Evolutionary conservation across 345 rosid genomes (phyloP).

Genomic region (Trapa incisa): DNA sequence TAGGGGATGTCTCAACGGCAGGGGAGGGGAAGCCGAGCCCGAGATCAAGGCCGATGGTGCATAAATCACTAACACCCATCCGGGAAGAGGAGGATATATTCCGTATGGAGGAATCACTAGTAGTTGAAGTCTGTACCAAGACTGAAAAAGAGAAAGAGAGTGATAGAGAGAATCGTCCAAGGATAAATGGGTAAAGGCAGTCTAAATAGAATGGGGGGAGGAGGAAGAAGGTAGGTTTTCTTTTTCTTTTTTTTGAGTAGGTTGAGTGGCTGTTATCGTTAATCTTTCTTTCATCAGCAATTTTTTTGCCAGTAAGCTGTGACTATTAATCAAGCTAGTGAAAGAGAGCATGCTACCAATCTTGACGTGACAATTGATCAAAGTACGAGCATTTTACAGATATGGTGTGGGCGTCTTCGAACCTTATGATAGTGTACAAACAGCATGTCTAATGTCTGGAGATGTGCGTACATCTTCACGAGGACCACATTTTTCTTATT

Average conservation of each 20-base stretch:
- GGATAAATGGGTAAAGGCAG: not conserved
- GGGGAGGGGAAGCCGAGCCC: conserved; percentile 40
- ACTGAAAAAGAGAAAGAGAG: not conserved
- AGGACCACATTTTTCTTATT: no score
- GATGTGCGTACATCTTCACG: no score
- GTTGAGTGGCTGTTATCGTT: conserved; percentile 20
- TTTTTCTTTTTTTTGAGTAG: not conserved
- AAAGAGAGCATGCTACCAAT: conserved; percentile 39
- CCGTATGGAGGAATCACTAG: not conserved
- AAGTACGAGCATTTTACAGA: no score
- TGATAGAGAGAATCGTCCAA: conserved; percentile 5
- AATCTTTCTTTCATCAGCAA: no score
- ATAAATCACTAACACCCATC: conserved; percentile 47
- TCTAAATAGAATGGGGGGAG: not conserved
- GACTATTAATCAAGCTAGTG: conserved; percentile 54
- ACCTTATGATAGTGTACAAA: no score
- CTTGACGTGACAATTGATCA: conserved; percentile 2
- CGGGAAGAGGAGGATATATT: not conserved
- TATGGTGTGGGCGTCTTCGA: no score
- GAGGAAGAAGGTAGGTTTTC: not conserved
- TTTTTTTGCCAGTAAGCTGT: conserved; percentile 28
- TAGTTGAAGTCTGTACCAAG: not conserved
- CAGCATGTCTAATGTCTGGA: no score
- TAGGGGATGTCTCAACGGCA: conserved; percentile 15
- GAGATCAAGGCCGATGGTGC: conserved; percentile 52